These are phyloP conservation scores for Krasilnikovozyma curviuscula DNA, from an alignment of 768 basidiomycete species.

Conservation along the genomic window DNA sequence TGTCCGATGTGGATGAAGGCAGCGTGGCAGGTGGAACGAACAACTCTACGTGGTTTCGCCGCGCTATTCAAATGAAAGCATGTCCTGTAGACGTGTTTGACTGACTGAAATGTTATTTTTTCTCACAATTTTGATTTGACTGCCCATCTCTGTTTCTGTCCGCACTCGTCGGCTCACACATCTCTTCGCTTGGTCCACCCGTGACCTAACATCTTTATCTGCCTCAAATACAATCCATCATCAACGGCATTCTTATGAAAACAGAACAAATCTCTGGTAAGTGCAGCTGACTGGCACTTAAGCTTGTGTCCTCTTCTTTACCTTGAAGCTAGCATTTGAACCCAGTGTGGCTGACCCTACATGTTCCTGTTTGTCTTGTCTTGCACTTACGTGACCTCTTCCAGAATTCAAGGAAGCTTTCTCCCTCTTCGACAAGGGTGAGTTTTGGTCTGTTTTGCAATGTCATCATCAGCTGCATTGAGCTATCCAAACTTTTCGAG, in stretches of 20 bases:
- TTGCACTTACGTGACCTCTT: neutral
- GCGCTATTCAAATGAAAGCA: too few species aligned
- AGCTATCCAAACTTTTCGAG: neutral
- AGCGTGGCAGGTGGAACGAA: too few species aligned
- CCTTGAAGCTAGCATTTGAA: neutral
- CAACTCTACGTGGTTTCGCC: too few species aligned
- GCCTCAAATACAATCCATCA: too few species aligned
- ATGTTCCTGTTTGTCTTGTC: constrained; percentile 1
- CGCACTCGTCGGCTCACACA: neutral
- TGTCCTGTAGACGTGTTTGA: too few species aligned
- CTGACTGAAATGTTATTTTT: neutral
- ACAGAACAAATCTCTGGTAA: constrained; percentile 78
- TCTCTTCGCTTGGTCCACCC: neutral
- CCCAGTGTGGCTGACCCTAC: neutral
- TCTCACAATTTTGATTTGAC: neutral
- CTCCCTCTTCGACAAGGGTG: constrained; percentile 90
- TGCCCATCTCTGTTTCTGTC: neutral
- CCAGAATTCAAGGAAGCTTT: constrained; percentile 97
- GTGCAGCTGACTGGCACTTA: constrained; percentile 19
- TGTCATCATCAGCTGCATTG: neutral
- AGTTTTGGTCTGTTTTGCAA: constrained; percentile 16
- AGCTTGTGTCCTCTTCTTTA: neutral
- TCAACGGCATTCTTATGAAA: too few species aligned
- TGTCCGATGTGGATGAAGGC: too few species aligned
- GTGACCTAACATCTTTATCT: neutral